Percentiles rank a stretch among this genome's conserved stretches.
Conservation (phyloP, 257 asterid species). For the Haberlea rhodopensis region DNA sequence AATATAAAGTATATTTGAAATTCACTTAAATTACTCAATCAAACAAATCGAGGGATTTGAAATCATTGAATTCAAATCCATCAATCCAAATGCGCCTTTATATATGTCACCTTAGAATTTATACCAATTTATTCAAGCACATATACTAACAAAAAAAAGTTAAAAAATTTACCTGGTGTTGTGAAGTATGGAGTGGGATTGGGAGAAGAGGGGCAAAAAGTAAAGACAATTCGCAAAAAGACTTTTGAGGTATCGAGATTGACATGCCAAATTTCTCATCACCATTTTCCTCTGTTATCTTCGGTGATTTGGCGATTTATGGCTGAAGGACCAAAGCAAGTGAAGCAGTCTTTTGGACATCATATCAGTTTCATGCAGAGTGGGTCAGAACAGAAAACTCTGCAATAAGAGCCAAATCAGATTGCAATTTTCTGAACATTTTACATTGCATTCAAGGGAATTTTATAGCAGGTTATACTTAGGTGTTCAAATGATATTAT, state of each 20-base stretch:
- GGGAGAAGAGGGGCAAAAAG: conserved; percentile 21
- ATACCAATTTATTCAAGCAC: no score
- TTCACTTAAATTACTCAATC: no score
- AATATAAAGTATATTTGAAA: no score
- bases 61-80: no score
- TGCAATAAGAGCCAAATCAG: neutral
- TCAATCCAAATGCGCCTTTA: no score
- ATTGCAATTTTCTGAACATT: neutral
- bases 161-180: conserved; percentile 37
- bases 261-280: conserved; percentile 41
- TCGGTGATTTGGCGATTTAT: neutral
- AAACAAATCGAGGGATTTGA: no score
- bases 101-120: no score
- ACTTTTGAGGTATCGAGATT: conserved; percentile 34
- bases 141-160: no score
- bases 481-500: no score
- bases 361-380: neutral
- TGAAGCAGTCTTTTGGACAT: conserved; percentile 10
- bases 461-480: no score
- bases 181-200: conserved; percentile 26
- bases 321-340: conserved; percentile 7
- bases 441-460: no score
- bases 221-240: conserved; percentile 24
- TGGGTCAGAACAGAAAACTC: neutral
- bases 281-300: no score